A percentile compares a stretch with the other conserved stretches of the same genome.
Conservation (phyloP, 345 rosid genomes). For the Melaleuca quinquenervia region DNA sequence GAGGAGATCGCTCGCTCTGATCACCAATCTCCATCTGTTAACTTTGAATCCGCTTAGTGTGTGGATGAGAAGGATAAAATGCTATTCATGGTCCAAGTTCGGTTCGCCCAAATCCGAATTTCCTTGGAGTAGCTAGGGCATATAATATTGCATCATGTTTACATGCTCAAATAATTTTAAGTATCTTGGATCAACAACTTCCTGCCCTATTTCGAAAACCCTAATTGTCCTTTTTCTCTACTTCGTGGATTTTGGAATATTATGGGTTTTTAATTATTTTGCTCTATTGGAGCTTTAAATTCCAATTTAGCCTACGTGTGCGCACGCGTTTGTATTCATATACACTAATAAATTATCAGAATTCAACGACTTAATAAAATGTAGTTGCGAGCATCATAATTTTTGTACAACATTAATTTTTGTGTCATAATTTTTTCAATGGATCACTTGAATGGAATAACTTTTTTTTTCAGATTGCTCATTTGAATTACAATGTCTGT, state of each 20-base stretch:
- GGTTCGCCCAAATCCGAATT: neutral
- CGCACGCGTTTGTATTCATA: neutral
- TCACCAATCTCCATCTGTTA: neutral
- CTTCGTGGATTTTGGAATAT: neutral
- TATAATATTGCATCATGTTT: neutral
- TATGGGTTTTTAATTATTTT: neutral
- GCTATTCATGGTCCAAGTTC: neutral
- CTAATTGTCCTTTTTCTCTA: neutral
- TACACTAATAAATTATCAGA: neutral
- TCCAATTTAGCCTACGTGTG: neutral
- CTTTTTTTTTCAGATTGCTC: neutral
- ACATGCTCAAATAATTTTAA: neutral
- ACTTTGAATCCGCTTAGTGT: neutral
- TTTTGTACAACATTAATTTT: neutral
- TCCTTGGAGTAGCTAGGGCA: neutral
- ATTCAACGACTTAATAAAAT: neutral
- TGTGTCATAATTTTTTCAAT: neutral
- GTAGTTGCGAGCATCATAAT: neutral
- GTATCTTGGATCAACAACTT: neutral
- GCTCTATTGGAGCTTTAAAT: neutral
- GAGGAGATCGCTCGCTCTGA: fast-evolving
- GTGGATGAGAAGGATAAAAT: neutral
- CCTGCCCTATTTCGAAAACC: neutral
- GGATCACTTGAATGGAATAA: neutral
- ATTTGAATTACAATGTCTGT: neutral